A percentile compares a stretch with the other conserved stretches of the same genome.
These are phyloP conservation scores for Kluyveromyces dobzhanskii DNA, from an alignment of 805 yeast genomes.

Conservation along the genomic window DNA sequence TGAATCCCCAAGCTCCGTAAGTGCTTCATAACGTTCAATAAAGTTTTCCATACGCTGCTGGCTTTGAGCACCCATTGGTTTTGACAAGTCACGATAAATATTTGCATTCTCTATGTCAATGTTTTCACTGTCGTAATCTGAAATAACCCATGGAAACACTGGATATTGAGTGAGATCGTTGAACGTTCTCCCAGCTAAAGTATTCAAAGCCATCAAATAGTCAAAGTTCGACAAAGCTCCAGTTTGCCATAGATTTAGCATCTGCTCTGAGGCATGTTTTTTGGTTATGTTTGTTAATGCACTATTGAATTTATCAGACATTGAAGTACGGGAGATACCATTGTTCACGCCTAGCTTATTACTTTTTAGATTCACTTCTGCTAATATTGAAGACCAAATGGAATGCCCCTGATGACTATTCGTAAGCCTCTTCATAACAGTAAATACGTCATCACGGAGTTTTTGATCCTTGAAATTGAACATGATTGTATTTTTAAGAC, in stretches of 20 bases:
- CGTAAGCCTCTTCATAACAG: constrained; percentile 40
- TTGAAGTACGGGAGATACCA: constrained; percentile 27
- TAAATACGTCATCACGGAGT: constrained; percentile 49
- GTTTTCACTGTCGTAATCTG: constrained; percentile 66
- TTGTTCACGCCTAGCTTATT: constrained; percentile 22
- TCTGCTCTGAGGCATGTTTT: constrained; percentile 31
- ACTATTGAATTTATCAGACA: constrained; percentile 37
- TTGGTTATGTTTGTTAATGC: constrained; percentile 35
- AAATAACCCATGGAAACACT: constrained; percentile 84
- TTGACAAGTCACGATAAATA: constrained; percentile 64
- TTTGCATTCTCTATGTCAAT: constrained; percentile 58
- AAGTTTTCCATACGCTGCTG: constrained; percentile 52
- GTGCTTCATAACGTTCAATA: constrained; percentile 62
- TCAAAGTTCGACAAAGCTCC: constrained; percentile 81
- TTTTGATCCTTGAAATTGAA: constrained; percentile 51
- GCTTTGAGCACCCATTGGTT: constrained; percentile 90
- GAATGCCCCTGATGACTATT: constrained; percentile 43
- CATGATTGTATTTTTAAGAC: constrained; percentile 61
- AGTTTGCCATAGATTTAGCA: constrained; percentile 62
- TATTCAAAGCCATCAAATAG: constrained; percentile 70
- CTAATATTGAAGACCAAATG: constrained; percentile 47
- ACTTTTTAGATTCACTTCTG: constrained; percentile 36
- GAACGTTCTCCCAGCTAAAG: constrained; percentile 81
- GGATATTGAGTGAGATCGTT: constrained; percentile 89
- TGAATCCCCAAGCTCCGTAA: constrained; percentile 50